These are phyloP conservation scores for Babesia bovis DNA, from an alignment of 169 alveolate species.

Conservation along the genomic window DNA sequence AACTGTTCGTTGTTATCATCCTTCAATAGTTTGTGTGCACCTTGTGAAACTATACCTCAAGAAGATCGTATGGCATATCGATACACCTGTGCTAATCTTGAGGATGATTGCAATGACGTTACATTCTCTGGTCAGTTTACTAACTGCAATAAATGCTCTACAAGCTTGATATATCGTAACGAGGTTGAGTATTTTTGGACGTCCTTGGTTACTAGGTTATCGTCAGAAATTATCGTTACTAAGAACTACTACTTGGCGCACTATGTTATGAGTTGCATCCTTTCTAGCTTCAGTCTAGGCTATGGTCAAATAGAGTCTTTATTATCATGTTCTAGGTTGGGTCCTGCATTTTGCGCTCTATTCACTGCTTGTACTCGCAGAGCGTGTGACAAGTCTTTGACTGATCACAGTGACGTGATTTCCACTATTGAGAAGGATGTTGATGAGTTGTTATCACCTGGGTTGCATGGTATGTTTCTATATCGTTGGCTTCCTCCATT, in stretches of 20 bases:
- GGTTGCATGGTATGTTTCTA: conserved; percentile 53
- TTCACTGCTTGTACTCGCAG: conserved; percentile 25
- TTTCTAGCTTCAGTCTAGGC: conserved; percentile 58
- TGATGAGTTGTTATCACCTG: conserved; percentile 19
- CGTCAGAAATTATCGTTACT: conserved; percentile 18
- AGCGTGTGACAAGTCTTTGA: conserved; percentile 17
- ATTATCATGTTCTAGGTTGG: conserved; percentile 37
- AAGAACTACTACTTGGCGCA: conserved; percentile 32
- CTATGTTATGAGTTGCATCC: conserved; percentile 38
- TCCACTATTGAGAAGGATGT: neutral
- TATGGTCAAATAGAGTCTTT: conserved; percentile 51
- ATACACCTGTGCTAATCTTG: conserved; percentile 31
- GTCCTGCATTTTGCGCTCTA: conserved; percentile 59
- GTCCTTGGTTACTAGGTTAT: conserved; percentile 24
- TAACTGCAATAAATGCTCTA: conserved; percentile 37
- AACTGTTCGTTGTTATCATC: conserved; percentile 15
- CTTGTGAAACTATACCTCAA: neutral
- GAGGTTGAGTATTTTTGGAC: conserved; percentile 62
- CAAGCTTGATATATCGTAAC: conserved; percentile 36
- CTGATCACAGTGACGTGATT: conserved; percentile 4
- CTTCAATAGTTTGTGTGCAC: conserved; percentile 4
- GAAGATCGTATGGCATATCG: conserved; percentile 27
- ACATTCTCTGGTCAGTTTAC: conserved; percentile 24
- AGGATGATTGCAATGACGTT: conserved; percentile 1
- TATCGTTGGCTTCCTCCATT: conserved; percentile 64